Evolutionary conservation across 2,329 filamentous ascomycete genomes (phyloP).

Genomic region (Aspergillus amoenus): DNA sequence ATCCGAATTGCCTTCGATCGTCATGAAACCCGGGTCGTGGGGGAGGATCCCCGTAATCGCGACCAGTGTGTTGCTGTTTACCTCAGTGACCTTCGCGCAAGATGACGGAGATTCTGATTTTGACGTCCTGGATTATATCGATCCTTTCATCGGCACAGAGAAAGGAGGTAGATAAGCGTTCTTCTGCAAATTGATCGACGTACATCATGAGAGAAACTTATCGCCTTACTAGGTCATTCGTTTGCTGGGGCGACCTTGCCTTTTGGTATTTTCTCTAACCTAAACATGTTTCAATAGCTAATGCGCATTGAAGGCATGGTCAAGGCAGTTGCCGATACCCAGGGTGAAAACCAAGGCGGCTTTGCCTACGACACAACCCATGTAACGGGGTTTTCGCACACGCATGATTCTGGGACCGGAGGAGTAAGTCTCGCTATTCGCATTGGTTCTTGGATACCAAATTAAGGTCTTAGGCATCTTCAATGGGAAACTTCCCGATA

Average conservation of each 20-base stretch:
- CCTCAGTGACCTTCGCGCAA: neutral
- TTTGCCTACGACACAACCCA: conserved; percentile 53
- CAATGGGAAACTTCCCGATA: conserved; percentile 66
- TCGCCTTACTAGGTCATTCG: conserved; percentile 48
- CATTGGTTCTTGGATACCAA: no score
- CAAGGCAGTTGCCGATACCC: conserved; percentile 56
- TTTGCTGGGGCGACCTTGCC: conserved; percentile 58
- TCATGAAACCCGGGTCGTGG: neutral
- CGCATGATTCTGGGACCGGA: conserved; percentile 56
- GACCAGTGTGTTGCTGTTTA: neutral
- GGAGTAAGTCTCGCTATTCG: conserved; percentile 31
- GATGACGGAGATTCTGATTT: conserved; percentile 3
- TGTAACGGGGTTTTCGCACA: conserved; percentile 53
- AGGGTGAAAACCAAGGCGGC: conserved; percentile 56
- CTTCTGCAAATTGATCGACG: neutral
- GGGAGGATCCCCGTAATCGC: neutral
- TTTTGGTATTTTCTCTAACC: conserved; percentile 39
- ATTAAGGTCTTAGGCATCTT: conserved; percentile 45
- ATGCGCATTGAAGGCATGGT: conserved; percentile 44
- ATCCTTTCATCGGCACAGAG: conserved; percentile 57
- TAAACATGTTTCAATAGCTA: no score
- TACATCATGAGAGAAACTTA: neutral
- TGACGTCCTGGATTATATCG: conserved; percentile 43
- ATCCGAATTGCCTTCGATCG: no score
- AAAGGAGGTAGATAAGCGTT: conserved; percentile 42